A percentile compares a stretch with the other conserved stretches of the same genome.
These are phyloP conservation scores for Triticum dicoccoides DNA, from an alignment of 176 grass and related monocot genomes.

Conservation along the genomic window DNA sequence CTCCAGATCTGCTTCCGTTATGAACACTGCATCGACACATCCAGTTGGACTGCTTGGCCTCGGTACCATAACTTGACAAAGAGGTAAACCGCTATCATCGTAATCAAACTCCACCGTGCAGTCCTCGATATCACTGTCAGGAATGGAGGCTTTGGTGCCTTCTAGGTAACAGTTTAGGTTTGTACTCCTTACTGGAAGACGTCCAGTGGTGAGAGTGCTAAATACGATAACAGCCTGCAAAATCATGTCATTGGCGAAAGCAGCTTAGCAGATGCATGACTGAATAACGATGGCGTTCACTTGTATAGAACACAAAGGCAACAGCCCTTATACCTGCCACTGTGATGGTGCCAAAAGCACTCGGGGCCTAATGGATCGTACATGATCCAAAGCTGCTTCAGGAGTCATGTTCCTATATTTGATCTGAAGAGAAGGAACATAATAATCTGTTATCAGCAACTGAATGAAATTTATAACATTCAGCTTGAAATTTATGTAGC, in stretches of 20 bases:
- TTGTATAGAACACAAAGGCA: conserved; percentile 7
- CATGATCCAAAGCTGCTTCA: conserved; percentile 76
- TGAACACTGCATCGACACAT: conserved; percentile 46
- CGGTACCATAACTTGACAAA: conserved; percentile 44
- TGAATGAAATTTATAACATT: not conserved
- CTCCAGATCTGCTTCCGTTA: conserved; percentile 89
- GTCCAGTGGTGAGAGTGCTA: conserved; percentile 37
- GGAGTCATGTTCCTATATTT: conserved; percentile 82
- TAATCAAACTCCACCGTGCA: conserved; percentile 35
- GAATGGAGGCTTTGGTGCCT: conserved; percentile 13
- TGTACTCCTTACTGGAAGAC: conserved; percentile 30
- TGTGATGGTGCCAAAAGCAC: conserved; percentile 86
- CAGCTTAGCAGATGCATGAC: not conserved
- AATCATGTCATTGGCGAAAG: conserved; percentile 6
- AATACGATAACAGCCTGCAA: conserved; percentile 76
- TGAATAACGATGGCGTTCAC: not conserved
- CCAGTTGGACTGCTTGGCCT: conserved; percentile 32
- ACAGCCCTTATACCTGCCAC: conserved; percentile 58
- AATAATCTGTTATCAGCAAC: conserved; percentile 18
- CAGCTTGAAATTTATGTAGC: not conserved
- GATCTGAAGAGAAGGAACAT: conserved; percentile 50
- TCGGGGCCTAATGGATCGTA: conserved; percentile 79
- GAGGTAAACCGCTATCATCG: conserved; percentile 46
- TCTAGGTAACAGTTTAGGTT: conserved; percentile 16
- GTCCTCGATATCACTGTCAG: conserved; percentile 22